Evolutionary conservation across 768 basidiomycete genomes (phyloP), one percentile per base, ranked within the genome.

Genomic region (Kwoniella sp.): DNA sequence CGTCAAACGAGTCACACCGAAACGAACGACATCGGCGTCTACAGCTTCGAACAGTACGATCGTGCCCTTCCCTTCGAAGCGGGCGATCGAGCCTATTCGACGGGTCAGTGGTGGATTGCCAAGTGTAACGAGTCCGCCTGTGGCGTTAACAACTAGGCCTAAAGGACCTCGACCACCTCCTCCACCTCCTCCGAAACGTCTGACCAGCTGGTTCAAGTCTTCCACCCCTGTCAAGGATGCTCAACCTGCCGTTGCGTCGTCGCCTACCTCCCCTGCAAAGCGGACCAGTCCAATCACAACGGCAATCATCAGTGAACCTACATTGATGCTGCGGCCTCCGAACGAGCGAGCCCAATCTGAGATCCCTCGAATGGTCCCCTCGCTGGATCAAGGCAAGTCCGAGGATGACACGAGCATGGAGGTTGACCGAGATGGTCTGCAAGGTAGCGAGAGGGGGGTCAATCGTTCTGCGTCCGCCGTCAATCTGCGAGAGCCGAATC

Each of bases 151-250:
- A 33, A 54, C 19, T 27, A 64, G 55, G 27, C 74, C 74, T 1
- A 67, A 60, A 47, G 71, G 71, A 27, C 71, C 71, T 13, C 60
- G 69, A 68, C 74, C 74, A 10, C 69, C 59, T 1, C 66, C 74
- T 8, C 72, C 72, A 3, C 60, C 64, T 25, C 71, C 71, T 0
- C 58, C 57, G 4, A 37, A 60, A 36, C 64, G 67, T n/a, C 61
- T 44, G 33, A 59, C 50, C 12, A 53, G 24, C 12, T 60, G 57
- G 58, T 26, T 44, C 49, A 59, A 46, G 37, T 27, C 22, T 40
- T 44, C 48, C 24, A 48, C 29, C 44, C 22, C 27, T 36, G 30
- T 36, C n/a, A 44, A 44, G 40, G 40, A 44, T 19, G 17, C 17
- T 44, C 40, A 44, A 44, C 40, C 17, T 44, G 10, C 40, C 4